Conservation (phyloP, 768 basidiomycete genomes). For the Scleroderma bovista region DNA sequence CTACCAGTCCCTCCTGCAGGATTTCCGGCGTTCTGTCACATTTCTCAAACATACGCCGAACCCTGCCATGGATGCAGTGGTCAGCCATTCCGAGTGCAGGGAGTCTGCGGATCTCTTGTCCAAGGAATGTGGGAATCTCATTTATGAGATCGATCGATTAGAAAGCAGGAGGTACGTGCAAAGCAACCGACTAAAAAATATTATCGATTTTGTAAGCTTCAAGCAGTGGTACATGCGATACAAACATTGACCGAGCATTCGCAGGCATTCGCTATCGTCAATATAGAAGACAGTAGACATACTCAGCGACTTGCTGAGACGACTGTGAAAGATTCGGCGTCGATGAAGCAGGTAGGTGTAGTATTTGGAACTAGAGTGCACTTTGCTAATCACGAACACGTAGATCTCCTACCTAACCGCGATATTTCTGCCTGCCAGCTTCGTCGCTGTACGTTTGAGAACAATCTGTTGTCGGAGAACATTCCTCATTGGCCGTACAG, state of each 20-base stretch:
- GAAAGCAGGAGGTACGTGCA: conserved; percentile 24
- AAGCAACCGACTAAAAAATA: conserved; percentile 18
- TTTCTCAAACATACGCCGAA: conserved; percentile 48
- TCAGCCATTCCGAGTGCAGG: conserved; percentile 6
- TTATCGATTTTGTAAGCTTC: conserved; percentile 15
- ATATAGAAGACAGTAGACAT: conserved; percentile 40
- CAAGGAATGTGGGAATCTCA: conserved; percentile 42
- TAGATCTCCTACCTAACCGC: conserved; percentile 52
- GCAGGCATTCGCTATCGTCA: conserved; percentile 52
- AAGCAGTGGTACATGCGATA: neutral
- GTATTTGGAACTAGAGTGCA: neutral
- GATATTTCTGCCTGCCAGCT: conserved; percentile 51
- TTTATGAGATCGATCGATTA: conserved; percentile 45
- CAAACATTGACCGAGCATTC: neutral
- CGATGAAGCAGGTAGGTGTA: conserved; percentile 18
- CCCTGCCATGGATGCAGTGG: conserved; percentile 35
- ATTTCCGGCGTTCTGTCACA: conserved; percentile 46
- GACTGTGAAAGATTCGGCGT: conserved; percentile 7
- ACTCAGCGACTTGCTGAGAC: conserved; percentile 6
- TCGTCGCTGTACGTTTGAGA: conserved; percentile 23
- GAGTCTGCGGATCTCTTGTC: conserved; percentile 22
- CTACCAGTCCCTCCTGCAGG: conserved; percentile 48
- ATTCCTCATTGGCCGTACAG: conserved; percentile 21
- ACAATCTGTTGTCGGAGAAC: neutral
- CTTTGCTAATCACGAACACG: conserved; percentile 1